These are phyloP conservation scores for Trifolium subterraneum DNA, from an alignment of 306 rosid genomes.

Conservation along the genomic window DNA sequence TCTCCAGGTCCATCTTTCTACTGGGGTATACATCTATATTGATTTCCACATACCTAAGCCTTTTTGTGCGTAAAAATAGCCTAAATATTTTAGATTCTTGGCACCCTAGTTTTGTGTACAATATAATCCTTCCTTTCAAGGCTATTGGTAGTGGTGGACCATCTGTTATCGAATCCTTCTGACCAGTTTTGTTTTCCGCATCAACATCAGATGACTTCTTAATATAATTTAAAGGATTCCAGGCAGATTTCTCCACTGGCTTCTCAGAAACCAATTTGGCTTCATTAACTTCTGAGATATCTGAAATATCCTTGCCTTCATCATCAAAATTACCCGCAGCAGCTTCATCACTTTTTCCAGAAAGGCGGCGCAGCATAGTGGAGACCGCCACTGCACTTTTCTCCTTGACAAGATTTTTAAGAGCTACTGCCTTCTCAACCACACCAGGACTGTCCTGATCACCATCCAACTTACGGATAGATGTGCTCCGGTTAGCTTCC, in stretches of 20 bases:
- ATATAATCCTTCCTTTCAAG: slow-evolving; percentile 78
- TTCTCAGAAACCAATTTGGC: slow-evolving; percentile 58
- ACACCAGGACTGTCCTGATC: slow-evolving; percentile 69
- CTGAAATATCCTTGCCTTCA: slow-evolving; percentile 51
- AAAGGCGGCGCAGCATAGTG: slow-evolving; percentile 72
- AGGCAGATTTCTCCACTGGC: slow-evolving; percentile 56
- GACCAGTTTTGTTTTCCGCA: slow-evolving; percentile 52
- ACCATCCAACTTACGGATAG: slow-evolving; percentile 52
- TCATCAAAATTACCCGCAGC: slow-evolving; percentile 40
- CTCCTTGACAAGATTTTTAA: slow-evolving; percentile 76
- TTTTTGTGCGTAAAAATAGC: slow-evolving; percentile 62
- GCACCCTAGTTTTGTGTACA: slow-evolving; percentile 82
- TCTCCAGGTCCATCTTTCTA: slow-evolving; percentile 80
- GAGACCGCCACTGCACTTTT: slow-evolving; percentile 75
- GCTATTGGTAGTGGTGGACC: slow-evolving; percentile 44
- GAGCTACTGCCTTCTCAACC: slow-evolving; percentile 77
- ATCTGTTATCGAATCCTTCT: slow-evolving; percentile 43
- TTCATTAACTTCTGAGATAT: slow-evolving; percentile 49
- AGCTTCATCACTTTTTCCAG: slow-evolving; percentile 64
- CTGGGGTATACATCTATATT: slow-evolving; percentile 78
- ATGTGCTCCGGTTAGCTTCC: slow-evolving; percentile 62
- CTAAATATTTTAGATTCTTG: slow-evolving; percentile 75
- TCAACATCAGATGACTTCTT: slow-evolving; percentile 55
- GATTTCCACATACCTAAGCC: slow-evolving; percentile 79
- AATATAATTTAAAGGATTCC: slow-evolving; percentile 80